Conservation (phyloP, 768 basidiomycete genomes). For the Lentinula boryana region DNA sequence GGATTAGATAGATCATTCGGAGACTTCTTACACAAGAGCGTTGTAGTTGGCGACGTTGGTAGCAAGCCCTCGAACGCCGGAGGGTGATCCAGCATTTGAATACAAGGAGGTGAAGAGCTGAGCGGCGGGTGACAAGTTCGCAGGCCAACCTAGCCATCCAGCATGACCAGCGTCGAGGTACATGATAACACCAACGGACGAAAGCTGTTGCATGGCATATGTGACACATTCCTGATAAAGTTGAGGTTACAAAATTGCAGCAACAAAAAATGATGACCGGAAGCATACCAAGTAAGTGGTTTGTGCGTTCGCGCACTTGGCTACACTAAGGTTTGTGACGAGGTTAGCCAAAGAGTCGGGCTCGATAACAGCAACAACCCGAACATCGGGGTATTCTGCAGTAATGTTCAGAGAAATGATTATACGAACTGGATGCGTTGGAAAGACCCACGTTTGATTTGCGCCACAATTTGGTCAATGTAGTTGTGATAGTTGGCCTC, state of each 20-base stretch:
- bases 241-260: background rate
- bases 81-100: conserved; percentile 44
- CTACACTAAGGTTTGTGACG: conserved; percentile 59
- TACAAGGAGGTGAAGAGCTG: conserved; percentile 46
- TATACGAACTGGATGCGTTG: background rate
- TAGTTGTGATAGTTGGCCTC: conserved; percentile 49
- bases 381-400: conserved; percentile 50
- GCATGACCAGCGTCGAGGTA: conserved; percentile 62
- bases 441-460: conserved; percentile 37
- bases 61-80: conserved; percentile 56
- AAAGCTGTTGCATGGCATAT: conserved; percentile 53
- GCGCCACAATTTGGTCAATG: conserved; percentile 57
- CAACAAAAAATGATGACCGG: background rate
- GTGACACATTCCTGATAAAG: conserved; percentile 34
- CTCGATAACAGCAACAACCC: conserved; percentile 60
- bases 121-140: conserved; percentile 55
- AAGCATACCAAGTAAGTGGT: conserved; percentile 39
- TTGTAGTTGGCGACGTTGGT: conserved; percentile 52
- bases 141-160: conserved; percentile 66
- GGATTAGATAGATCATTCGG: background rate
- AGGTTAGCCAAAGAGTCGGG: conserved; percentile 66
- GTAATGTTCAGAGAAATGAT: background rate
- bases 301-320: conserved; percentile 49
- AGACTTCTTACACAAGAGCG: conserved; percentile 17
- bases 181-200: conserved; percentile 49